Evolutionary conservation across 805 yeast species (phyloP).

Genomic region (Myxozyma udenii): DNA sequence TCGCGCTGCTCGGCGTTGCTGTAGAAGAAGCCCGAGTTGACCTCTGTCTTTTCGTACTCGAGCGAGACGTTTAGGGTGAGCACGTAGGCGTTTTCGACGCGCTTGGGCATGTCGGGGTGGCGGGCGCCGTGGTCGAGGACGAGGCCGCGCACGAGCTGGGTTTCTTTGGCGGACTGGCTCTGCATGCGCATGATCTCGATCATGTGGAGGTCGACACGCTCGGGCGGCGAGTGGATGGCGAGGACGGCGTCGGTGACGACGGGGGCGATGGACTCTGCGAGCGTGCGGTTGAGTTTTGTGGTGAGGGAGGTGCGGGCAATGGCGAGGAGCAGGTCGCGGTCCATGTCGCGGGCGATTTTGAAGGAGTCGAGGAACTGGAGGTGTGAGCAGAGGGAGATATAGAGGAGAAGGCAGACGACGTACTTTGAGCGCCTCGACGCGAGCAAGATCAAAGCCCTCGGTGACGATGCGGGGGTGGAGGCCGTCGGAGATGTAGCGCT

Average conservation of each 20-base stretch:
- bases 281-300: constrained; percentile 77
- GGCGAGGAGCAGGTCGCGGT: constrained; percentile 83
- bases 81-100: constrained; percentile 76
- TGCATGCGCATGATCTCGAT: constrained; percentile 98
- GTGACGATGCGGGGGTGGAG: constrained; percentile 92
- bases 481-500: constrained; percentile 86
- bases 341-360: constrained; percentile 56
- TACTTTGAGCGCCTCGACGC: constrained; percentile 58
- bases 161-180: constrained; percentile 79
- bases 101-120: constrained; percentile 98
- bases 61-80: constrained; percentile 88
- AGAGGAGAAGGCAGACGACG: background rate
- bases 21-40: constrained; percentile 91
- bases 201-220: constrained; percentile 83
- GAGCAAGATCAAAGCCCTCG: constrained; percentile 91
- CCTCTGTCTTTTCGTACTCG: constrained; percentile 97
- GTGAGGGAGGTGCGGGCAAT: constrained; percentile 87
- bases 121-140: constrained; percentile 98
- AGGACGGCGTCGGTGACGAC: constrained; percentile 95
- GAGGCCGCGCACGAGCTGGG: constrained; percentile 78
- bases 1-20: constrained; percentile 95
- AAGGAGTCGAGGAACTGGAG: constrained; percentile 59
- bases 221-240: constrained; percentile 56
- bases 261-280: constrained; percentile 81
- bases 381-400: background rate